Conservation (phyloP, 139 green algal species). For the Spirogloea muscicola region DNA sequence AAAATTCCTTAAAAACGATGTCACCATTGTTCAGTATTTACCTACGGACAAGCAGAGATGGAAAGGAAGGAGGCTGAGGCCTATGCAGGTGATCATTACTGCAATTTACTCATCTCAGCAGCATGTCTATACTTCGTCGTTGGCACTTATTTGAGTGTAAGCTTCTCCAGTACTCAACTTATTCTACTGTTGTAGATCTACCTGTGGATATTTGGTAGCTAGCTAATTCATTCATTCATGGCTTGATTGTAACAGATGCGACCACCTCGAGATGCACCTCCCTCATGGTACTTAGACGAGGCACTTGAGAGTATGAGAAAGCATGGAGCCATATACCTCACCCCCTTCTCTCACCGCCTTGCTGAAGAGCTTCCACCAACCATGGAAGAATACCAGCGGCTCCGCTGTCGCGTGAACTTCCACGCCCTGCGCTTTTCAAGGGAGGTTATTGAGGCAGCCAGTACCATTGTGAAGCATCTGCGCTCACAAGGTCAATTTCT, state of each 20-base stretch:
- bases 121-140: too few relatives aligned
- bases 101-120: too few relatives aligned
- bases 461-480: slow-evolving; percentile 1
- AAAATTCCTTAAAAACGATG: background rate
- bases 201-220: too few relatives aligned
- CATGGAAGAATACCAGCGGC: slow-evolving; percentile 25
- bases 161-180: too few relatives aligned
- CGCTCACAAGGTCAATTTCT: slow-evolving; percentile 20
- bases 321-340: slow-evolving; percentile 17
- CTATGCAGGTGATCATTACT: too few relatives aligned
- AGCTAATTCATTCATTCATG: too few relatives aligned
- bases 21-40: slow-evolving; percentile 12
- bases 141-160: too few relatives aligned
- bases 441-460: background rate
- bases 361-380: slow-evolving; percentile 15
- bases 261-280: slow-evolving; percentile 23
- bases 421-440: slow-evolving; percentile 32
- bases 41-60: slow-evolving; percentile 1
- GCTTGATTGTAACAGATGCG: too few relatives aligned
- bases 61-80: too few relatives aligned
- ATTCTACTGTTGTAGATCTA: too few relatives aligned
- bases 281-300: background rate
- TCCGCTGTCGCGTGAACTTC: slow-evolving; percentile 40
- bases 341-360: slow-evolving; percentile 25
- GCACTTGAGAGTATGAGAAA: slow-evolving; percentile 8